These are phyloP conservation scores for Lactarius tabidus DNA, from an alignment of 768 basidiomycete species.

Conservation along the genomic window DNA sequence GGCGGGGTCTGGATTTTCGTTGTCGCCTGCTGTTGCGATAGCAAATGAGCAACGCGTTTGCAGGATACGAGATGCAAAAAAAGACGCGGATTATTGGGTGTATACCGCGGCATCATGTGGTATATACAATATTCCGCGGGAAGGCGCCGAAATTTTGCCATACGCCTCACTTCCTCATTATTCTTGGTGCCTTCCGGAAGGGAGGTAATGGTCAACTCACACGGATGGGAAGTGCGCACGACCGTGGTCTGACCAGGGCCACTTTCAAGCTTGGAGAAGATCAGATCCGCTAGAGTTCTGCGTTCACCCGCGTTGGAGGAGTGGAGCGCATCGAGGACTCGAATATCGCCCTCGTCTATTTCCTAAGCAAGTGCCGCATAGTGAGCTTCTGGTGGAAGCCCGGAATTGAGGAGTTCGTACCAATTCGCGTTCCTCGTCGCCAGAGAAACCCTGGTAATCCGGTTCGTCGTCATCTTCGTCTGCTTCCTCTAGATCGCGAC, in stretches of 20 bases:
- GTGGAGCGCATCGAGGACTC: conserved; percentile 75
- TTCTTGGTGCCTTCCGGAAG: not conserved
- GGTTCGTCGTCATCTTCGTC: conserved; percentile 61
- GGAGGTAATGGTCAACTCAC: conserved; percentile 28
- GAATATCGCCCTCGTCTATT: conserved; percentile 87
- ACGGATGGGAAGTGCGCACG: conserved; percentile 59
- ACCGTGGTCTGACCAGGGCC: conserved; percentile 47
- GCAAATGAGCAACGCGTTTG: conserved; percentile 6
- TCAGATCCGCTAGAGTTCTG: conserved; percentile 92
- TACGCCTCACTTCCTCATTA: too few species aligned
- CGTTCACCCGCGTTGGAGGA: conserved; percentile 73
- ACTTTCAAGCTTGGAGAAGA: conserved; percentile 86
- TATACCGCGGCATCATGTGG: too few species aligned
- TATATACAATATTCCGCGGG: not conserved
- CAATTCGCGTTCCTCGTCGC: conserved; percentile 46
- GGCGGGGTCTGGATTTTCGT: conserved; percentile 61
- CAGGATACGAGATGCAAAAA: not conserved
- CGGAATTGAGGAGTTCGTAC: conserved; percentile 33
- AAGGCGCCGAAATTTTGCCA: not conserved
- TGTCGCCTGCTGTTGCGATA: conserved; percentile 48
- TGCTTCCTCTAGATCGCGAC: conserved; percentile 31
- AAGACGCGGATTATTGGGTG: not conserved
- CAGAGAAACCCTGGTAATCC: conserved; percentile 39
- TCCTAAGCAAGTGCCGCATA: conserved; percentile 44
- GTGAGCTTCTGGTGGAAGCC: not conserved